phyloP scores from a whole-genome alignment of 2,329 filamentous ascomycete species.

The Nannizziopsis arthrosporioides region DNA sequence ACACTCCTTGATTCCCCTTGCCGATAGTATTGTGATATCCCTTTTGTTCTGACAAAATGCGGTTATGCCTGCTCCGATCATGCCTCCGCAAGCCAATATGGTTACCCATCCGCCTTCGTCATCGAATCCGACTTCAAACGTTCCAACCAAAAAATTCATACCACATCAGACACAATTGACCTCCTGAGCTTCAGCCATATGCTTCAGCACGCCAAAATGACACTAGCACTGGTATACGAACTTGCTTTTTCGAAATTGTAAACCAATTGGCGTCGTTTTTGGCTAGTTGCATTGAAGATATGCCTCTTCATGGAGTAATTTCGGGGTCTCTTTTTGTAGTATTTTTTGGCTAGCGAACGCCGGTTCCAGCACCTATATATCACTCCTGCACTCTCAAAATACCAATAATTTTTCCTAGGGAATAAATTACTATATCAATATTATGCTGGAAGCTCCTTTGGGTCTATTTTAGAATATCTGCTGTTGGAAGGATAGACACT shows the following conservation, averaged over 20 bases:
- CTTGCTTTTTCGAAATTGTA: constrained; percentile 47
- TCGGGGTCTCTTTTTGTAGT: no score
- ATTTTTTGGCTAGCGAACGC: no score
- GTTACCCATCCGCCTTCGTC: constrained; percentile 54
- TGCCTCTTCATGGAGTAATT: no score
- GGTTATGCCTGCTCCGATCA: constrained; percentile 70
- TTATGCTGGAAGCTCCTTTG: no score
- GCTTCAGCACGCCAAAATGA: constrained; percentile 79
- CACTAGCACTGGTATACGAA: constrained; percentile 71
- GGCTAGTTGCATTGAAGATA: no score
- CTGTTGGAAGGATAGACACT: no score
- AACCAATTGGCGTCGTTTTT: neutral
- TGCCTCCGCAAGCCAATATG: constrained; percentile 54
- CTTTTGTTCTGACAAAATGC: constrained; percentile 76
- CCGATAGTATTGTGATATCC: constrained; percentile 68
- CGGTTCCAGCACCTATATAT: no score
- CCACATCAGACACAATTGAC: constrained; percentile 58
- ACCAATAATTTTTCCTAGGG: no score
- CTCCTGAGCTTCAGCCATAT: constrained; percentile 77
- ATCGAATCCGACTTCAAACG: constrained; percentile 51
- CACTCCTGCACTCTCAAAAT: no score
- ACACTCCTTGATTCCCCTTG: neutral
- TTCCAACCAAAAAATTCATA: constrained; percentile 61
- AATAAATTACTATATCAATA: no score
- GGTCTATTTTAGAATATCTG: no score